Percentiles rank a stretch among this genome's conserved stretches.
Evolutionary conservation across 2,329 filamentous ascomycete species (phyloP).

Genomic region (Cladosporium sp.): DNA sequence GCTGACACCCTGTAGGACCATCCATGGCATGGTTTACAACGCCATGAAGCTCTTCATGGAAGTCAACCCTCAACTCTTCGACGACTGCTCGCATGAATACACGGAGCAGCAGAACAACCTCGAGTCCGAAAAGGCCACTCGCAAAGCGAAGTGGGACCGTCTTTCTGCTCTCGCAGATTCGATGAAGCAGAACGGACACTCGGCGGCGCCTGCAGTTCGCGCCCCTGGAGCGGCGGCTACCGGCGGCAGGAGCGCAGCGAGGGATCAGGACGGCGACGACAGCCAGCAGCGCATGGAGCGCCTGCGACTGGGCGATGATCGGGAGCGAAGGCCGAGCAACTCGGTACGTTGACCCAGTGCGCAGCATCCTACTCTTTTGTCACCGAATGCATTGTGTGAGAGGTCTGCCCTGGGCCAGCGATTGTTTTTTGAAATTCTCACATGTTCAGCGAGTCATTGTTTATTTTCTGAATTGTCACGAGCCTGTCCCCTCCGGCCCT

Average conservation of each 20-base stretch:
- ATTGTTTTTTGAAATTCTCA: not conserved
- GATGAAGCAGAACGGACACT: constrained; percentile 27
- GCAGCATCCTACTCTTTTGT: constrained; percentile 16
- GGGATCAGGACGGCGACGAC: constrained; percentile 66
- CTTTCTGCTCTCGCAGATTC: constrained; percentile 70
- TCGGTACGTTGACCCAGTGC: constrained; percentile 31
- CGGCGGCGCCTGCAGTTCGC: constrained; percentile 18
- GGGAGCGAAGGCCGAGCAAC: constrained; percentile 33
- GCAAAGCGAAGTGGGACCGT: constrained; percentile 84
- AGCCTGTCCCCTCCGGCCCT: too few relatives aligned
- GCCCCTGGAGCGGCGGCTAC: constrained; percentile 29
- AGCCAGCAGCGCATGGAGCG: constrained; percentile 76
- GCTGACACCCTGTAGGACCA: constrained; percentile 59
- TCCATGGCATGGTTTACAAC: constrained; percentile 99
- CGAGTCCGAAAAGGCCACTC: constrained; percentile 70
- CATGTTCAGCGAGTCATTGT: constrained; percentile 2
- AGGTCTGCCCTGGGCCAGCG: constrained; percentile 3
- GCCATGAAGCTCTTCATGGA: constrained; percentile 99
- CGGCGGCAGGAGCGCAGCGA: constrained; percentile 30
- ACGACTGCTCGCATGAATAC: constrained; percentile 97
- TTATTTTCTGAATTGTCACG: not conserved
- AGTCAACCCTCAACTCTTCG: constrained; percentile 96
- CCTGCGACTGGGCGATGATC: constrained; percentile 79
- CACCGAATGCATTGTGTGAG: constrained; percentile 7
- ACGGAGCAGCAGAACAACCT: constrained; percentile 92